Conservation (phyloP, 192 early-diverging fungal species). For the Rhizophagus clarus region DNA sequence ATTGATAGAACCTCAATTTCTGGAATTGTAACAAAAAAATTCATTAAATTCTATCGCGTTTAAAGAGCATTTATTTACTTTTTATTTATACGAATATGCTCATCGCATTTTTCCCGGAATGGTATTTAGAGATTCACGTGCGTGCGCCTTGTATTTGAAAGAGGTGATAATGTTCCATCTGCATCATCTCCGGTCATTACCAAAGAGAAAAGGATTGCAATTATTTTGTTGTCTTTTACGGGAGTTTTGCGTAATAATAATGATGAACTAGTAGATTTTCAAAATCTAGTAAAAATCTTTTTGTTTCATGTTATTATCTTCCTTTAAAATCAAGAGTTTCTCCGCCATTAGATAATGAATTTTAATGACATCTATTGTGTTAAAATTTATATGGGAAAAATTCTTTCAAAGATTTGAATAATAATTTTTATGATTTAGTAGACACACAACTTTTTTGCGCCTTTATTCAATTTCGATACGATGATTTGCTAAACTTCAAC, state of each 20-base stretch:
- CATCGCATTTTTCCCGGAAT: conserved; percentile 24
- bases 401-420: background rate
- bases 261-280: background rate
- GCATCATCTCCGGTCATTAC: too few species aligned
- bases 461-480: background rate
- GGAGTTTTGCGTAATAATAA: background rate
- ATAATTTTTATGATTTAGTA: conserved; percentile 30
- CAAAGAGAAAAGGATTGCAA: background rate
- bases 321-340: conserved; percentile 16
- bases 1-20: background rate
- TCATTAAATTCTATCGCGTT: background rate
- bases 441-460: conserved; percentile 21
- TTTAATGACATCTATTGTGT: background rate
- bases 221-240: background rate
- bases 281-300: conserved; percentile 5
- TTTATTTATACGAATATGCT: conserved; percentile 13
- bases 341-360: background rate
- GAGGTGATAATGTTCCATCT: background rate
- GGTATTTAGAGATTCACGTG: conserved; percentile 24
- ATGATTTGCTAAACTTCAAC: background rate
- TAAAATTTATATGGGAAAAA: background rate
- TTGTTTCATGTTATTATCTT: conserved; percentile 29
- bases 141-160: conserved; percentile 16
- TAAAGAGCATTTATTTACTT: background rate
- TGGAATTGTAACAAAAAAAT: background rate